Evolutionary conservation across 257 asterid species (phyloP), one percentile per base, ranked within the genome.

Genomic region (Knoxia roxburghii): DNA sequence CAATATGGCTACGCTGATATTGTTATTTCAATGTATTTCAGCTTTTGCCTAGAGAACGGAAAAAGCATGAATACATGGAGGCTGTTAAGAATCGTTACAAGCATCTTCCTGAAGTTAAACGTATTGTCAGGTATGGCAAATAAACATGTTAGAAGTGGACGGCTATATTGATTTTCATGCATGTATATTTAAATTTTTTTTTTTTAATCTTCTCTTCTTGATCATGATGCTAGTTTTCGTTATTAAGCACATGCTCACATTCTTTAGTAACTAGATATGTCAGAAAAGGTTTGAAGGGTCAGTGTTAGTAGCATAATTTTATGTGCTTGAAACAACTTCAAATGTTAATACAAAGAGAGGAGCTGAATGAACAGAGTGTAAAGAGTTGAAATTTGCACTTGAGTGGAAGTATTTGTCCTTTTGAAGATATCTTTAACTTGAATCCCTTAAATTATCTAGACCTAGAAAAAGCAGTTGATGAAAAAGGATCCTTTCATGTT

Each of bases 21-120:
- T 20, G 24, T 52, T 48, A 33, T 61, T 62, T 66, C 72, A 27
- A n/a, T 54, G 68, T 13, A 24, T 62, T 73, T 67, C 85, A 93
- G 97, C 72, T 93, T 76, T 80, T 90, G 81, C 99, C 99, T 1
- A 88, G 99, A 79, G 99, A 93, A 78, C 88, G 84, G 64, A 93
- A 78, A 72, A 86, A 79, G 40, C 99, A 93, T 13, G 95, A 93
- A 64, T 93, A 93, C 66, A 59, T 72, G 70, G 95, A 83, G 74
- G 92, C 99, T 49, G 88, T 90, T 68, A 90, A 82, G 85, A 90
- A 85, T 55, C 96, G 97, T 64, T 93, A 85, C 86, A 93, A 86
- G 78, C 96, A 93, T 85, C 99, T 93, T 71, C 80, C 85, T 12
- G 99, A 86, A 76, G 80, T 90, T 72, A 90, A 85, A 73, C 97